Base-by-base conservation (phyloP, 768 basidiomycete species). In the Lactarius trivialis region DNA sequence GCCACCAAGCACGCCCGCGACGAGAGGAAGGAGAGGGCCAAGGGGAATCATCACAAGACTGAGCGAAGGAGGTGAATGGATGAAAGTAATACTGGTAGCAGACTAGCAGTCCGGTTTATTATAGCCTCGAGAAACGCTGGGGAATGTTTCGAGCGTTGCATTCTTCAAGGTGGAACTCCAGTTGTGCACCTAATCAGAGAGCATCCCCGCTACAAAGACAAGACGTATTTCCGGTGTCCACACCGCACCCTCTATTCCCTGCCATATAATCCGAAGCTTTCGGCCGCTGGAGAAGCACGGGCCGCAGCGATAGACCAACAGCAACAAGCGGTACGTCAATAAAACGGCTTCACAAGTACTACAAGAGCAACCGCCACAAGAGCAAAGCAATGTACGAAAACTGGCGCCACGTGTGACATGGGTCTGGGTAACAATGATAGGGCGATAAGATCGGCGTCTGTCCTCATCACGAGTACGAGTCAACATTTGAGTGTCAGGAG, bases 1-100 rank as follows among this genome's bases (percentile, higher is more conserved):
- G 33, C 11, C 21, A 33, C 49, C 50, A 15, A 62, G 6, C 30
- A 52, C 11, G 5, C 30, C 32, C 3, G 39, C 39, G 28, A 33
- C 56, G 12, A 62, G 21, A 39, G 61, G 36, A 53, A 62, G 30
- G 8, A 56, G 21, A 21, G 32, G 50, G 28, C n/a, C 33, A 32
- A 58, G 34, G 8, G 39, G 19, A 2, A 50, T 36, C 50, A 36
- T 52, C 39, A 57, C 53, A 11, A 7, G 36, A 30, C 24, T 41
- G 33, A 36, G 30, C 11, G 19, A 6, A 54, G 19, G 32, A 14
- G 26, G n/a, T 34, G 19, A 57, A 34, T 12, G 14, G 30, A 37
- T 15, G 39, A 36, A 2, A 9, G 15, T 0, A 14, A 48, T 48
- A 6, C 6, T 30, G 30, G 30, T 30, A 32, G 33, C 3, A 21